Base-by-base conservation (phyloP, 768 basidiomycete species). In the Kwoniella dendrophila region DNA sequence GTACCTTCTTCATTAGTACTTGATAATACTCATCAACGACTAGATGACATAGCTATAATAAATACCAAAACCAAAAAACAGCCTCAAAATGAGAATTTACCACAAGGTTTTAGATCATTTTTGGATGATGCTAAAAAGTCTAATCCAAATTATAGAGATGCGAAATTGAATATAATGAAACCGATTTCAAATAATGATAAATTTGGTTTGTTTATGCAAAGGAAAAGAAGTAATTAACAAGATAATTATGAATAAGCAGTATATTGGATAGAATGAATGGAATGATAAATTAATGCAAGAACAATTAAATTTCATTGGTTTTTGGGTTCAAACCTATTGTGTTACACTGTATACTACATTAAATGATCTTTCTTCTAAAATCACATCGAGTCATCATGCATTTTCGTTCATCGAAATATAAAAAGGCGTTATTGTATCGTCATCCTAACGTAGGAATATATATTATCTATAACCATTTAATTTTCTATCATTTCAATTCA, bases 71-170 rank as follows among this genome's bases (percentile, higher is more conserved):
- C 24, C 20, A 22, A 44, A 10, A 10, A 44, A 18, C n/a, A 22
- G 12, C 3, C 12, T 4, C 11, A 33, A 22, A 51, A 51, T 10
- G 24, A 34, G 11, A 1, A 14, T 34, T 29, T 8, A 32, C 49
- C 49, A 6, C 30, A 36, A 51, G 49, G 49, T 4, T 51, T 51
- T 14, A 32, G n/a, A 33, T 11, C 49, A 11, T 51, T 51, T 22
- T 14, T 51, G 14, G 27, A 32, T 2, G 22, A 33, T 22, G 32
- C n/a, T n/a, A 51, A 51, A 33, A 7, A 26, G 6, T 10, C 32
- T 18, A 51, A 51, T 51, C 49, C 49, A n/a, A 22, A 33, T 32
- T 51, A 51, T 20, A 51, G 49, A 34, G 18, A 32, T 8, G 26
- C 32, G 3, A 33, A 32, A 34, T 51, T 51, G 16, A 18, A 22